These are phyloP conservation scores for Trichoderma asperelloides DNA, from an alignment of 495 filamentous ascomycete genomes.

Conservation along the genomic window DNA sequence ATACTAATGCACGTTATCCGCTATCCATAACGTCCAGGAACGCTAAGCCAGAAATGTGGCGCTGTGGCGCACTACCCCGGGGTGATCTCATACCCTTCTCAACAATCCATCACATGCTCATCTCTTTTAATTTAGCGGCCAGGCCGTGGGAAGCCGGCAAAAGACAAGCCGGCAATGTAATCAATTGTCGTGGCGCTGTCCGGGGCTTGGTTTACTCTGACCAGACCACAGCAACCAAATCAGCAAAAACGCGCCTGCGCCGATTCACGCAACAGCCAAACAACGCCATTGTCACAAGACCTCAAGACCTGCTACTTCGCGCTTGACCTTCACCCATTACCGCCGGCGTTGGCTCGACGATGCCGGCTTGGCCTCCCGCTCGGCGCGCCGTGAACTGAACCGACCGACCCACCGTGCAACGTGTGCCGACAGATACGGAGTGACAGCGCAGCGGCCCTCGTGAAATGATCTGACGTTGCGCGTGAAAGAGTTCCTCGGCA, in stretches of 20 bases:
- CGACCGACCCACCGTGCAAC: not conserved
- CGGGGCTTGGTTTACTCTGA: not conserved
- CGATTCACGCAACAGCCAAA: not conserved
- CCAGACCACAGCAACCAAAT: not conserved
- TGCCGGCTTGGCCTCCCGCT: not conserved
- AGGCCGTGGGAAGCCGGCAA: constrained; percentile 4
- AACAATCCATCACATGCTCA: constrained; percentile 8
- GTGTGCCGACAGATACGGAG: not conserved
- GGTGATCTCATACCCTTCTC: constrained; percentile 3
- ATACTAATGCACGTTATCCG: no score
- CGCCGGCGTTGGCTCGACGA: not conserved
- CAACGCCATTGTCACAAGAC: not conserved
- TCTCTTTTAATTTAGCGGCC: constrained; percentile 2
- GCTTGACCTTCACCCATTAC: not conserved
- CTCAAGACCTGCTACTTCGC: not conserved
- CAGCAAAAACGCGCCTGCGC: not conserved
- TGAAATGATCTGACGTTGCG: not conserved
- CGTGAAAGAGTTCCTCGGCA: not conserved
- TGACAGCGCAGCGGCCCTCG: not conserved
- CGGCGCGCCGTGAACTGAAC: not conserved
- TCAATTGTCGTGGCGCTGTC: not conserved
- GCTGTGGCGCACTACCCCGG: not conserved
- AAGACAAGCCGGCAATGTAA: not conserved
- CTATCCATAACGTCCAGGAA: not conserved
- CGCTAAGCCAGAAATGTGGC: not conserved